Evolutionary conservation across 2,329 filamentous ascomycete genomes (phyloP).

Genomic region (Colletotrichum paranaense): DNA sequence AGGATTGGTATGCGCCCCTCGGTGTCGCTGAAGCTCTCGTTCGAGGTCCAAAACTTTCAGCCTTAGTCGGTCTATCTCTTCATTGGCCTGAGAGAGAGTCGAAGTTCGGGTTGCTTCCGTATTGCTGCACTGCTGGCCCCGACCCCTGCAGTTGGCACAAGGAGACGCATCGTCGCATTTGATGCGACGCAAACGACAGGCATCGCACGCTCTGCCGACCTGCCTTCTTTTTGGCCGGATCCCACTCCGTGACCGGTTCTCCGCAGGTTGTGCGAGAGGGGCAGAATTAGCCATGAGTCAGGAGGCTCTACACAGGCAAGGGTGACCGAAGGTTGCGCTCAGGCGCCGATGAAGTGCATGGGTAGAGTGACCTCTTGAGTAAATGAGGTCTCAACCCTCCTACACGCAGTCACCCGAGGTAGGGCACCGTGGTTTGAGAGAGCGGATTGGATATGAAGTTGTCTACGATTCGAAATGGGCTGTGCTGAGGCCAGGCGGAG

Average conservation of each 20-base stretch:
- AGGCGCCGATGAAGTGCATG: not conserved
- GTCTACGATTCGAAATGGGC: not conserved
- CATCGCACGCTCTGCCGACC: conserved; percentile 48
- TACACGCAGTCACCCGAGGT: not conserved
- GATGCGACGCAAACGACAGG: conserved; percentile 53
- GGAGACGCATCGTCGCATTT: conserved; percentile 54
- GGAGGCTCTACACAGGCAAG: not conserved
- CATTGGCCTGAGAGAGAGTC: conserved; percentile 43
- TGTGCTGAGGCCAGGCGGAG: not conserved
- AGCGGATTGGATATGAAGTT: not conserved
- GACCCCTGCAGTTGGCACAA: conserved; percentile 51
- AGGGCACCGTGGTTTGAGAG: not conserved
- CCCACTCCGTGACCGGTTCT: not conserved
- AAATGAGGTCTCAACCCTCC: not conserved
- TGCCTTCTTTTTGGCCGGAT: conserved; percentile 32
- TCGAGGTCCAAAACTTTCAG: conserved; percentile 45
- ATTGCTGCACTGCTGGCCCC: conserved; percentile 50
- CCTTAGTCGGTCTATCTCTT: conserved; percentile 51
- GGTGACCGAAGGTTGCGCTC: not conserved
- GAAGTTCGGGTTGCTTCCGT: conserved; percentile 42
- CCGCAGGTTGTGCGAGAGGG: not conserved
- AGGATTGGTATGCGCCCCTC: not conserved
- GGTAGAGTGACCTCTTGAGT: not conserved
- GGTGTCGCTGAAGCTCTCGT: conserved; percentile 38
- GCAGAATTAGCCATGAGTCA: not conserved